These are phyloP conservation scores for Cucurbita ficifolia DNA, from an alignment of 306 rosid species.

Conservation along the genomic window DNA sequence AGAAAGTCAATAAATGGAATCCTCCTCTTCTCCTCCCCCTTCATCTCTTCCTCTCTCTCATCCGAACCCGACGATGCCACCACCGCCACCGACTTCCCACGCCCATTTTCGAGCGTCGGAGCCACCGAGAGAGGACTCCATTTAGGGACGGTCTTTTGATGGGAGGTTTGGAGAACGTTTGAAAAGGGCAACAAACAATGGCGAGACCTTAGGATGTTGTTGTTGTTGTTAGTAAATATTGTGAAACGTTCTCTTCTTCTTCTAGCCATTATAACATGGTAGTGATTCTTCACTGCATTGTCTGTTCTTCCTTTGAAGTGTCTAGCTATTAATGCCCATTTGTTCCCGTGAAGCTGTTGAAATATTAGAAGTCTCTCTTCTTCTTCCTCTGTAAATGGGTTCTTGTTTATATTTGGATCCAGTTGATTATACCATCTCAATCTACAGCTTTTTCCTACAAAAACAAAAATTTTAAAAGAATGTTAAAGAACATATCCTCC, in stretches of 20 bases:
- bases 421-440: slow-evolving; percentile 67
- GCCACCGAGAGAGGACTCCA: neutral
- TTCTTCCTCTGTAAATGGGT: slow-evolving; percentile 36
- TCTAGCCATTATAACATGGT: slow-evolving; percentile 47
- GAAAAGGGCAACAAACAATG: neutral
- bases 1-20: slow-evolving; percentile 9
- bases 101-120: neutral
- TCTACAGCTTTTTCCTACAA: slow-evolving; percentile 51
- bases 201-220: neutral
- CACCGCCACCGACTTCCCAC: neutral
- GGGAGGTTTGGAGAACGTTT: neutral
- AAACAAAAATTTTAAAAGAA: too few species aligned
- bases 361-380: slow-evolving; percentile 34
- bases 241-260: slow-evolving; percentile 27
- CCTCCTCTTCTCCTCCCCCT: neutral
- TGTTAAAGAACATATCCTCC: too few species aligned
- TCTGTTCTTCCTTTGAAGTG: slow-evolving; percentile 47
- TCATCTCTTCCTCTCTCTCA: neutral
- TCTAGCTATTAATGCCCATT: slow-evolving; percentile 47
- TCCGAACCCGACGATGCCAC: neutral
- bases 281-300: slow-evolving; percentile 51
- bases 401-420: slow-evolving; percentile 40
- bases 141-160: neutral
- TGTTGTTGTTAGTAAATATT: neutral
- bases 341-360: slow-evolving; percentile 45